Evolutionary conservation across 371 early-diverging fungal genomes (phyloP), one percentile per base, ranked within the genome.

Genomic region (Mucor irregularis): DNA sequence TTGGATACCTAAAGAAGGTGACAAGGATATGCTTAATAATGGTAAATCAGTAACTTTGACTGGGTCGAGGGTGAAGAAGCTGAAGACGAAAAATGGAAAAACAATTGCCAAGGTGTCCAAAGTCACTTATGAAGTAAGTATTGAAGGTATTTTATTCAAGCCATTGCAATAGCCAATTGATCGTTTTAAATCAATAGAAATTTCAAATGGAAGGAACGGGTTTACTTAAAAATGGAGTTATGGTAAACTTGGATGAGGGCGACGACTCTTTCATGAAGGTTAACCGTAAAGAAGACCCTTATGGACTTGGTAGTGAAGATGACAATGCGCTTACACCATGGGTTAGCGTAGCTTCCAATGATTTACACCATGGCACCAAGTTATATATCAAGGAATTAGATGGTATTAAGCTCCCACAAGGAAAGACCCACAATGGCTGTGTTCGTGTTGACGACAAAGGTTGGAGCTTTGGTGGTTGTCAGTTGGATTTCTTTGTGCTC

Each of bases 361-460:
- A 73, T 58, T 33, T 73, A 22, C 66, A 70, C 47, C 64, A 69
- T 46, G 72, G 70, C 14, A 73, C 74, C 50, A 84, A 75, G 64
- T 66, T 79, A 37, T 76, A 54, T 35, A 63, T 79, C 22, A 76
- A 76, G 25, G 46, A 57, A 16, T 51, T 79, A 10, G 66, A 66
- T 31, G 80, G 80, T 29, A 72, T 76, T 66, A 56, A 58, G 6
- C 46, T 80, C 24, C 80, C 80, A 40, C 68, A 67, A 52, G 72
- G 58, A 40, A 68, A 73, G 54, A 61, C 52, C 16, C 80, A 80
- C 51, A 80, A 80, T 49, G 80, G 80, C 38, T 80, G 80, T 64
- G 63, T 80, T 17, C 61, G 72, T 29, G 80, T 76, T 13, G 76
- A 76, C 50, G 80, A 80, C 56, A 68, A 80, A 61, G 70, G 73